Conservation (phyloP, 371 early-diverging fungal species). For the Thermomucor indicae-seudaticae region DNA sequence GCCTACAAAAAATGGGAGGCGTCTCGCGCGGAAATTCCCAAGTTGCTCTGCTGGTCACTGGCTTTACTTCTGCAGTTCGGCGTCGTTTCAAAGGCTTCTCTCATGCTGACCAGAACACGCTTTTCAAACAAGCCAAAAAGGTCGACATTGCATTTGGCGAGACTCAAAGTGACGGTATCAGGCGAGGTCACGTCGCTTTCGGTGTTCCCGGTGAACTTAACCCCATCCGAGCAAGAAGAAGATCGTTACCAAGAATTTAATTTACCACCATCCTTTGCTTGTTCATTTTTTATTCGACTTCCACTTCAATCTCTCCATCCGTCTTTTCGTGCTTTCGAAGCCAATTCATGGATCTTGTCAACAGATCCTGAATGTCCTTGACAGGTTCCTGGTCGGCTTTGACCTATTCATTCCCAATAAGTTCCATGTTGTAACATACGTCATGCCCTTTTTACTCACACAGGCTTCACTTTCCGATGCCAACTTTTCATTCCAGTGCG, state of each 20-base stretch:
- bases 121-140: constrained; percentile 4
- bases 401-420: neutral
- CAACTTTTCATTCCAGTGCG: constrained; percentile 14
- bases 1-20: constrained; percentile 8
- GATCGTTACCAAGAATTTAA: constrained; percentile 5
- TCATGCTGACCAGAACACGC: constrained; percentile 3
- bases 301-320: neutral
- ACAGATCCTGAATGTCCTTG: constrained; percentile 6
- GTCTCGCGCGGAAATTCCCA: constrained; percentile 15
- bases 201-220: constrained; percentile 9
- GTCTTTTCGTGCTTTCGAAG: constrained; percentile 8
- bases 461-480: constrained; percentile 18
- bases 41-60: constrained; percentile 9
- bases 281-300: neutral
- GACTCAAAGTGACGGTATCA: neutral
- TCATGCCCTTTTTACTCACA: neutral
- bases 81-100: constrained; percentile 7
- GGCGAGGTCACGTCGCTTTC: constrained; percentile 11
- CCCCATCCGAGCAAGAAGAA: constrained; percentile 4
- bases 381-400: constrained; percentile 18
- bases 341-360: constrained; percentile 5
- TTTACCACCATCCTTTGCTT: neutral
- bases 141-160: constrained; percentile 12
- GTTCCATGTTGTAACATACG: neutral
- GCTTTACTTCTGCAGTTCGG: neutral